Base-by-base conservation (phyloP, 345 rosid genomes). In the Anastatica hierochuntica region DNA sequence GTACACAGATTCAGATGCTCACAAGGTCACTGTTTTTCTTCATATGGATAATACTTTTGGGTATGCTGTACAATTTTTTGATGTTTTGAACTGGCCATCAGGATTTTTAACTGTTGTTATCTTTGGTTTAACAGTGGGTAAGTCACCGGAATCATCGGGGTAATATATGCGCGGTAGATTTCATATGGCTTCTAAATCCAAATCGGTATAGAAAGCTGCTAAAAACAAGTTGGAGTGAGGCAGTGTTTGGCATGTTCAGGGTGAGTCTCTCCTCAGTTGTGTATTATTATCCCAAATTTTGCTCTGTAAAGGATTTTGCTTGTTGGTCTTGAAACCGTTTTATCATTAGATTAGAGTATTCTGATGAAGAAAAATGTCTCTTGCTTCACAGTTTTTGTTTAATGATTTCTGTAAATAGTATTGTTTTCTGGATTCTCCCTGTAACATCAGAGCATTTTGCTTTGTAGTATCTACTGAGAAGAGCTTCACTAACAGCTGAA, bases 111-210 rank as follows among this genome's bases (percentile, higher is more conserved):
- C 18, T 43, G 14, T 18, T 64, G 15, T 41, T 59, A 6, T 29
- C 39, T 53, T 53, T 37, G 42, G 36, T 24, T 9, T 58, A 8
- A 26, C 76, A 92, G 98, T 92, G 98, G 98, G 83, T 92, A 47
- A 92, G 98, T 74, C 98, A 92, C 72, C 78, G 74, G 52, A 92
- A 92, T 67, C 96, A 88, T 55, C 80, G 96, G 30, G 98, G 96
- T 23, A 85, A 92, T 69, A 77, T 84, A 62, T 92, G 98, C 43
- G 98, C 95, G 10, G 98, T 92, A 15, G 98, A 92, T 55, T 92
- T 92, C 58, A 92, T 92, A 66, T 92, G 95, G 98, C 98, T 92
- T 67, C 76, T 90, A 15, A 90, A 90, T 74, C 98, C 98, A 52
- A 84, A 82, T 29, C 72, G 75, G 55, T 77, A 82, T 47, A 69